Percentiles rank a stretch among this genome's conserved stretches.
Conservation (phyloP, 2,329 filamentous ascomycete genomes). For the Scedosporium boydii region DNA sequence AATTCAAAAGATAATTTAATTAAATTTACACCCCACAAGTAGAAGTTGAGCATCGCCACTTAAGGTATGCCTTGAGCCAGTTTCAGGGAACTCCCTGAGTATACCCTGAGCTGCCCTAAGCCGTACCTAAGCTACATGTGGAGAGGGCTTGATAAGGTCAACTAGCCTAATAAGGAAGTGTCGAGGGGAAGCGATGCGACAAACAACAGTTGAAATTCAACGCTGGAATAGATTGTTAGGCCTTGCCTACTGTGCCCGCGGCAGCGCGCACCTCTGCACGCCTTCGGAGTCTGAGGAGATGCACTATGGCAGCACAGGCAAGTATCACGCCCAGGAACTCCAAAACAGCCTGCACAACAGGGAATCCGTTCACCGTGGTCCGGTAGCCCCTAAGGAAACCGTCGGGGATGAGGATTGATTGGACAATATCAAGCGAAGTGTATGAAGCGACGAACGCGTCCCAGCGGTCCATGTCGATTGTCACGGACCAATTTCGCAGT, state of each 20-base stretch:
- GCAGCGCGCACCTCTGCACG: not conserved
- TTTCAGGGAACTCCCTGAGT: too few species aligned
- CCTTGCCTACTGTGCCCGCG: not conserved
- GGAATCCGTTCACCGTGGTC: not conserved
- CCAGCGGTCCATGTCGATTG: not conserved
- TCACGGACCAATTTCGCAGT: not conserved
- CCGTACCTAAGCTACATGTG: too few species aligned
- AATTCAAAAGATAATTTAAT: too few species aligned
- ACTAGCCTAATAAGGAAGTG: too few species aligned
- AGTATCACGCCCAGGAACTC: not conserved
- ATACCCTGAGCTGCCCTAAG: too few species aligned
- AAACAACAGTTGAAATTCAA: too few species aligned
- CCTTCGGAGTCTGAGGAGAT: not conserved
- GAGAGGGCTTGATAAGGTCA: too few species aligned
- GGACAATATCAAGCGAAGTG: not conserved
- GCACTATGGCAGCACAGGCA: not conserved
- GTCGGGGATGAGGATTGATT: not conserved
- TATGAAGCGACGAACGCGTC: not conserved
- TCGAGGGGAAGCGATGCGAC: too few species aligned
- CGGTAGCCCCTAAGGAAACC: not conserved
- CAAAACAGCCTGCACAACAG: not conserved
- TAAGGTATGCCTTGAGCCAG: too few species aligned
- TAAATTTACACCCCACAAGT: too few species aligned
- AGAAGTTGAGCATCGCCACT: too few species aligned
- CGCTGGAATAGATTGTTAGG: too few species aligned